phyloP scores from a whole-genome alignment of 208 protist genomes.

The Acanthamoeba royreba region DNA sequence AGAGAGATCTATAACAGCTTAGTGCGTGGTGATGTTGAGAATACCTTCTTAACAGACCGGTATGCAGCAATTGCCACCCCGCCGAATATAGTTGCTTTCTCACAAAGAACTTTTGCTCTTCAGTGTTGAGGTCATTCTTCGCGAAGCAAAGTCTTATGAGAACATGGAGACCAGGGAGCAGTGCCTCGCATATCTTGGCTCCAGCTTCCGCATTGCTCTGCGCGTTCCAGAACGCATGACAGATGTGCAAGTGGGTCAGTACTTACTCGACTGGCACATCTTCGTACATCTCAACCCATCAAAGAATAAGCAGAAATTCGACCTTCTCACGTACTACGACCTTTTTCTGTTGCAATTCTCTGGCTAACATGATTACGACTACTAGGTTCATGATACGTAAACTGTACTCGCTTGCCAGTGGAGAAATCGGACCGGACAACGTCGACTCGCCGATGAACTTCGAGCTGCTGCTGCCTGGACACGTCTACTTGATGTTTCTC shows the following conservation, averaged over 20 bases:
- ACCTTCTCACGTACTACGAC: conserved; percentile 85
- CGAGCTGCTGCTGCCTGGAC: conserved; percentile 94
- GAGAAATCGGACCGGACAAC: conserved; percentile 85
- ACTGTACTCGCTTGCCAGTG: conserved; percentile 90
- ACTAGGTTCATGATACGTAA: conserved; percentile 80
- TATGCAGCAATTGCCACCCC: conserved; percentile 62
- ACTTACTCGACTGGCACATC: conserved; percentile 75
- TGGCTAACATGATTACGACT: no score
- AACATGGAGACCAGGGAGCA: conserved; percentile 62
- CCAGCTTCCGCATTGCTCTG: conserved; percentile 37
- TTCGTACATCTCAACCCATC: conserved; percentile 77
- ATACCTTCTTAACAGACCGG: conserved; percentile 81
- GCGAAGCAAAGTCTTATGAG: conserved; percentile 17
- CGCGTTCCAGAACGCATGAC: conserved; percentile 40
- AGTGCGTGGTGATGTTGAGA: conserved; percentile 56
- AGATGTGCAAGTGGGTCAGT: conserved; percentile 63
- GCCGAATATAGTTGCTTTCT: not conserved
- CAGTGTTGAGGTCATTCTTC: conserved; percentile 33
- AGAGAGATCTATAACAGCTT: conserved; percentile 84
- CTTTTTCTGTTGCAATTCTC: no score
- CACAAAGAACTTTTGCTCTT: no score
- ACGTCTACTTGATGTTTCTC: conserved; percentile 87
- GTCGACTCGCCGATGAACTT: conserved; percentile 94
- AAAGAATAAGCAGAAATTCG: conserved; percentile 88
- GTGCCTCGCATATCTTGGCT: conserved; percentile 64